Percentiles rank a stretch among this genome's conserved stretches.
These are phyloP conservation scores for Astragalus membranaceus DNA, from an alignment of 306 rosid species.

Conservation along the genomic window DNA sequence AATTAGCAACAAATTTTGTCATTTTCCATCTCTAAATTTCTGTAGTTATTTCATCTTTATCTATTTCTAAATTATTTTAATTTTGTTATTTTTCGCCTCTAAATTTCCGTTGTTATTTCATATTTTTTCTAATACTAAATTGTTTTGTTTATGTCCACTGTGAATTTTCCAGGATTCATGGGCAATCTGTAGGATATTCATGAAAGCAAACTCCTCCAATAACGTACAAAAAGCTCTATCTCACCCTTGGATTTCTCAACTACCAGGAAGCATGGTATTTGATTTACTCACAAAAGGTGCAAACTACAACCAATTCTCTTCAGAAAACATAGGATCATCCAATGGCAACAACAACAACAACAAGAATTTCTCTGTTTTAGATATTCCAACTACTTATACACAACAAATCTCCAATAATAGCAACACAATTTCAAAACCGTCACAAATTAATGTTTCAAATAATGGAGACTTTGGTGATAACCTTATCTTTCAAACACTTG, in stretches of 20 bases:
- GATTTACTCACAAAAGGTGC: conserved; percentile 33
- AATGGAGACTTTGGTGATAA: conserved; percentile 31
- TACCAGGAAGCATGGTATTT: conserved; percentile 35
- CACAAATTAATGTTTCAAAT: conserved; percentile 20
- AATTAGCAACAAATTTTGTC: too few species aligned
- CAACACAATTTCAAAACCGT: conserved; percentile 16
- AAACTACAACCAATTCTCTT: conserved; percentile 26
- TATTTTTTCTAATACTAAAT: not conserved
- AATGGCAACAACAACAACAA: not conserved
- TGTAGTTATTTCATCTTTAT: too few species aligned
- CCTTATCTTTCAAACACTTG: conserved; percentile 39
- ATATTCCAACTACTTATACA: conserved; percentile 25
- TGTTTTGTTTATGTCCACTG: not conserved
- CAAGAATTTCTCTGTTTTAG: conserved; percentile 31
- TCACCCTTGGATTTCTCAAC: conserved; percentile 49
- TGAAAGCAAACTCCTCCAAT: conserved; percentile 62
- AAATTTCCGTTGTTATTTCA: too few species aligned
- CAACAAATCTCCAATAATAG: conserved; percentile 17
- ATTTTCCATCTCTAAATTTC: too few species aligned
- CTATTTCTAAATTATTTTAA: too few species aligned
- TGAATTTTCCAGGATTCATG: conserved; percentile 63
- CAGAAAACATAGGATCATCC: conserved; percentile 39
- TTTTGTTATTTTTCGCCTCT: too few species aligned
- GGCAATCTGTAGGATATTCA: conserved; percentile 88
- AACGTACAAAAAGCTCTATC: conserved; percentile 62